Base-by-base conservation (phyloP, 768 basidiomycete species). In the Suillus brevipes region DNA sequence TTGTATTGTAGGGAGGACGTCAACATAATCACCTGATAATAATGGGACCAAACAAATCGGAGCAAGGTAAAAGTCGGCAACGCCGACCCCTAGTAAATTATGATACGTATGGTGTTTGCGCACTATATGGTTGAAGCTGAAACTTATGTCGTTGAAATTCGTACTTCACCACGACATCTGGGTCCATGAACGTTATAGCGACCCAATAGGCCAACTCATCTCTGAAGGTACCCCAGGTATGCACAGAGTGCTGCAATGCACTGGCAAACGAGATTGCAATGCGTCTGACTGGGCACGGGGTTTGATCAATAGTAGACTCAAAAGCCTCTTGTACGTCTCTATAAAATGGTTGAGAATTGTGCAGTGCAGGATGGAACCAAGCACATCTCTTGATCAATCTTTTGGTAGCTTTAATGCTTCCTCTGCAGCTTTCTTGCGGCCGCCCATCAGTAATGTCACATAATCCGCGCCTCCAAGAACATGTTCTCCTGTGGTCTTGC, bases 401-500 rank as follows among this genome's bases (percentile, higher is more conserved):
- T 37, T 52, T 25, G 85, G 84, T 49, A 92, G 73, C 68, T 89
- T 92, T 50, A 79, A 72, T 8, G 88, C 90, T 74, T 92, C 92
- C 71, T 84, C 81, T 61, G 77, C 80, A 16, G 87, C 90, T 71
- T 85, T 90, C 70, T 83, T 82, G 65, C 91, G 80, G n/a, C 90
- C 81, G 20, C 91, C 90, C 81, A 87, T 80, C 81, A 91, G 78
- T 67, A 93, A 73, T 13, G 84, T 80, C 55, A 94, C 87, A 71
- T 93, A 94, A 74, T 94, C 92, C 37, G 88, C 91, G 23, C 84
- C 90, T 23, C 89, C 90, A 43, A 92, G 79, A 3, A 92, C 82
- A 61, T 73, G 82, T 0, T 77, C 81, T 16, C 75, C 81, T 7
- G 57, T 16, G 12, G 36, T 7, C 8, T 57, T 40, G 14, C 60